phyloP scores from a whole-genome alignment of 2,329 filamentous ascomycete genomes.

The Aspergillus sojae region DNA sequence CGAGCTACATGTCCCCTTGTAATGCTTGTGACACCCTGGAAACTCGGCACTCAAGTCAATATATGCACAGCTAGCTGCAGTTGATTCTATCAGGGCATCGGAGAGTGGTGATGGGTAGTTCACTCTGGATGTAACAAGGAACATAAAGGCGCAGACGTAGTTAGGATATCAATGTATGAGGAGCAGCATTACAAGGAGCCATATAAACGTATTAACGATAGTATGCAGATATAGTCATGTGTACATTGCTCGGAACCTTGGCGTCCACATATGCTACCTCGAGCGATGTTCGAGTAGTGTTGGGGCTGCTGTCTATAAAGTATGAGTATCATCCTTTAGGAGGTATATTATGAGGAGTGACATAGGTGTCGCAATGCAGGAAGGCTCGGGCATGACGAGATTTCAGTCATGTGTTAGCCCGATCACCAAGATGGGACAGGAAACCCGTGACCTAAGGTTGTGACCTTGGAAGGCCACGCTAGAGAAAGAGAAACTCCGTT shows the following conservation, averaged over 20 bases:
- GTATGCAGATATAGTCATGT: neutral
- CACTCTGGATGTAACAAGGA: neutral
- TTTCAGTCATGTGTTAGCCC: neutral
- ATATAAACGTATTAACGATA: neutral
- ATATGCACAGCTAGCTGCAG: neutral
- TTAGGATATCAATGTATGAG: neutral
- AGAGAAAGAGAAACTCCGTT: neutral
- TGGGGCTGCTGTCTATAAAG: neutral
- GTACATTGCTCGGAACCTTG: too few relatives aligned
- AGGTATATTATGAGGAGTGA: too few relatives aligned
- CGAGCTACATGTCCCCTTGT: too few relatives aligned
- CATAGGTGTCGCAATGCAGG: too few relatives aligned
- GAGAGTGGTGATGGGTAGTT: neutral
- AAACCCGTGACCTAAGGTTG: too few relatives aligned
- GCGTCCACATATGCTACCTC: too few relatives aligned
- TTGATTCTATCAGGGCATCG: neutral
- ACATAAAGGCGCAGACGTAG: neutral
- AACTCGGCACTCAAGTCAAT: too few relatives aligned
- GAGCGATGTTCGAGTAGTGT: neutral
- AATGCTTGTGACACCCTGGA: too few relatives aligned
- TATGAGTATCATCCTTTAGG: neutral
- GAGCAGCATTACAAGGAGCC: neutral
- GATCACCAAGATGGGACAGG: too few relatives aligned
- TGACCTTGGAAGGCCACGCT: neutral
- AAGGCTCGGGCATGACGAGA: neutral